Evolutionary conservation across 192 early-diverging fungal genomes (phyloP), one percentile per base, ranked within the genome.

Genomic region (Glomus cerebriforme): DNA sequence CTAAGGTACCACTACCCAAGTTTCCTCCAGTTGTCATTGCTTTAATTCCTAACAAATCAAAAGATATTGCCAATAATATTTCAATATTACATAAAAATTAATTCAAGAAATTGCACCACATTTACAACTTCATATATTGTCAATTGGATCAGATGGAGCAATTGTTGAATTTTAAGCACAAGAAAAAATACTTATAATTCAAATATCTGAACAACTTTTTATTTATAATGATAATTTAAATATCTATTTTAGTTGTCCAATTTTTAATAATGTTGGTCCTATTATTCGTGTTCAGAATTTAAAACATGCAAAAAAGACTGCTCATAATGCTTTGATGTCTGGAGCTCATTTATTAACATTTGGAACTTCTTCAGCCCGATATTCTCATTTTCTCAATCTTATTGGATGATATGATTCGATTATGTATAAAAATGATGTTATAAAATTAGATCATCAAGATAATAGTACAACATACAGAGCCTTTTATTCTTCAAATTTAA

Each of bases 391-490:
- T 49, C 17, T 49, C 17, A 49, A 49, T 49, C 47, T 19, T 19
- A 19, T 66, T 32, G 8, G 3, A 31, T 17, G 24, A 0, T 9
- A 27, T 19, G 10, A 32, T 32, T 19, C 6, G 7, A 19, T 31
- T 66, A 19, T 66, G 31, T 66, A 66, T 66, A 66, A 5, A 66
- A 19, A 66, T 32, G 17, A 66, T 32, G 17, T 66, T 17, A 32
- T 32, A 31, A 66, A 66, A 66, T 31, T 66, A 31, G 64, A 66
- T 66, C 10, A 17, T 31, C 64, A 66, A 22, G 31, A 66, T 66
- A 15, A 66, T 19, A 32, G 4, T 19, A 5, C 64, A 1, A 32
- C 17, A 1, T 66, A 66, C 35, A 27, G 64, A 66, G 17, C 26
- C 22, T 66, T 66, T 35, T 66, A 32, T 17, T 32, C 10, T 66